These are phyloP conservation scores for Nitzschia sp. DNA, from an alignment of 108 stramenopile species.

Conservation along the genomic window DNA sequence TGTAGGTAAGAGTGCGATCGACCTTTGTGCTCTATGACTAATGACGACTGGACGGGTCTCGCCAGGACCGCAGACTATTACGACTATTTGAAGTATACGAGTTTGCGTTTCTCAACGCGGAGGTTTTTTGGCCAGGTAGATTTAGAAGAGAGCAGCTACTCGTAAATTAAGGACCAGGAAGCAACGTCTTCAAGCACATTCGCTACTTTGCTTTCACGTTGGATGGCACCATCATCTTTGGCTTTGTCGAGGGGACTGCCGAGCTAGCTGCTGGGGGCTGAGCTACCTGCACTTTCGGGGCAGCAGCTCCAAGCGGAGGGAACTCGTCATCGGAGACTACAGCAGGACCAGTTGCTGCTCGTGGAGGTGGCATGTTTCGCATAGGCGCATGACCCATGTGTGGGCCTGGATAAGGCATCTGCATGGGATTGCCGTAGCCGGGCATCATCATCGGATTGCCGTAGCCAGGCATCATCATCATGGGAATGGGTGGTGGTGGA, in stretches of 20 bases:
- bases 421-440: slow-evolving; percentile 1
- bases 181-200: background rate
- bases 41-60: too few relatives aligned
- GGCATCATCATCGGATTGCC: slow-evolving; percentile 13
- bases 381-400: slow-evolving; percentile 4
- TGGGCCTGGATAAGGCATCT: slow-evolving; percentile 17
- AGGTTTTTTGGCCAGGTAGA: too few relatives aligned
- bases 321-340: slow-evolving; percentile 38
- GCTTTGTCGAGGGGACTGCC: background rate
- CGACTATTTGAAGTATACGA: too few relatives aligned
- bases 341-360: background rate
- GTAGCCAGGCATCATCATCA: slow-evolving; percentile 26
- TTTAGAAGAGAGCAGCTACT: too few relatives aligned
- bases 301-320: slow-evolving; percentile 29
- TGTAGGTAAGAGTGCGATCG: too few relatives aligned
- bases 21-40: too few relatives aligned
- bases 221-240: slow-evolving; percentile 2
- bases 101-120: too few relatives aligned
- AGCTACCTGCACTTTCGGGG: background rate
- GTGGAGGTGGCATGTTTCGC: slow-evolving; percentile 6
- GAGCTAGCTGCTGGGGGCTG: background rate
- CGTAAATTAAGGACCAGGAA: too few relatives aligned
- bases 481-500: slow-evolving; percentile 1
- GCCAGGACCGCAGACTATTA: too few relatives aligned
- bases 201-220: slow-evolving; percentile 6